Evolutionary conservation across 73 alveolate species (phyloP).

Genomic region (Tetrahymena elliotti): DNA sequence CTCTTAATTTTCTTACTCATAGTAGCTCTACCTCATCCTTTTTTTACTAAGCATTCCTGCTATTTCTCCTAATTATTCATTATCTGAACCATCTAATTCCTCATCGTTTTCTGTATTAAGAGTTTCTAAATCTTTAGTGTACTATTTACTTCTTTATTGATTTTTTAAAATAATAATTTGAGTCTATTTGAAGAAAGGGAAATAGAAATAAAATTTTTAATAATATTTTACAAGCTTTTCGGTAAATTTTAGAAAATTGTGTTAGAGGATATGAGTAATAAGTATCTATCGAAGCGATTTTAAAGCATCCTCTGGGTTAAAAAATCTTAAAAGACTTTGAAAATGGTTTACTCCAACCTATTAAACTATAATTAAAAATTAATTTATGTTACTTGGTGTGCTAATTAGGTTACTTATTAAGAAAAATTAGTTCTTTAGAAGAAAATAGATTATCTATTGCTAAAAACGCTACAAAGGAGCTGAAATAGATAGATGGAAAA

Average conservation of each 20-base stretch:
- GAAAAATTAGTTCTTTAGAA: not conserved
- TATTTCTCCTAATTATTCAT: not conserved
- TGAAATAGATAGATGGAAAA: not conserved
- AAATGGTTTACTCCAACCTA: not conserved
- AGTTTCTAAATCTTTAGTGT: not conserved
- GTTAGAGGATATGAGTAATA: not conserved
- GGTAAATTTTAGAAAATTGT: not conserved
- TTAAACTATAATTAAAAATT: not conserved
- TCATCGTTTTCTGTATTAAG: not conserved
- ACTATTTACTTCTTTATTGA: not conserved
- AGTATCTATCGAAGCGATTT: not conserved
- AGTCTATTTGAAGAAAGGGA: not conserved
- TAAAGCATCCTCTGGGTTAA: not conserved
- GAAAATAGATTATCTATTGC: not conserved
- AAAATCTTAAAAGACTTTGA: not conserved
- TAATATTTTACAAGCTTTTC: not conserved
- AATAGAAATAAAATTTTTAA: not conserved
- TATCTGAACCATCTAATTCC: not conserved
- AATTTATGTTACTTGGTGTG: not conserved
- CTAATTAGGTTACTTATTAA: too few relatives aligned
- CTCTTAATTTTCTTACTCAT: not conserved
- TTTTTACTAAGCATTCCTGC: not conserved
- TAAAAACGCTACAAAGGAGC: not conserved
- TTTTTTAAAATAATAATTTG: not conserved
- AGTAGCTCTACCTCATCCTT: not conserved